These are phyloP conservation scores for Neurospora sp. DNA, from an alignment of 495 filamentous ascomycete genomes.

Conservation along the genomic window DNA sequence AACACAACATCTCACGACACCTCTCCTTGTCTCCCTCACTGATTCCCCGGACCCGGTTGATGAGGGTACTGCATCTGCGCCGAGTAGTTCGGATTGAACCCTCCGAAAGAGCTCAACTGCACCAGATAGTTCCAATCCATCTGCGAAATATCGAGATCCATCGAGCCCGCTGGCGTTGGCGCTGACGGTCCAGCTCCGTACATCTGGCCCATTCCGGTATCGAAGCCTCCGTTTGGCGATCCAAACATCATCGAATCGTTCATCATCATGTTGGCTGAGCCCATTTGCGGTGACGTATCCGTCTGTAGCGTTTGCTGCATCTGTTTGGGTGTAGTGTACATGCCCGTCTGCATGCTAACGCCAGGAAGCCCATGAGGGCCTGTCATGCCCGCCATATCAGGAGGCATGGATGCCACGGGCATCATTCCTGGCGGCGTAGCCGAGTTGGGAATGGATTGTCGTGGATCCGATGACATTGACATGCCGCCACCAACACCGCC, in stretches of 20 bases:
- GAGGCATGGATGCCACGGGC: neutral
- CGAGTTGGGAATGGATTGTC: neutral
- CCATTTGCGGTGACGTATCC: constrained; percentile 9
- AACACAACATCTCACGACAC: neutral
- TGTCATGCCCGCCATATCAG: neutral
- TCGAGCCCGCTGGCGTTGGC: constrained; percentile 13
- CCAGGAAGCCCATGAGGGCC: neutral
- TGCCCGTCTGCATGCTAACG: neutral
- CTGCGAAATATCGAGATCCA: constrained; percentile 30
- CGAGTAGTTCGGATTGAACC: constrained; percentile 18
- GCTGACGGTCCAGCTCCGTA: constrained; percentile 3
- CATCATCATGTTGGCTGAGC: constrained; percentile 10
- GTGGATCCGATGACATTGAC: neutral
- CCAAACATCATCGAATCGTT: constrained; percentile 21
- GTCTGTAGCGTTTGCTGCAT: constrained; percentile 1
- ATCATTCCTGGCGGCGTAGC: neutral
- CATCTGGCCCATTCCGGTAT: constrained; percentile 9
- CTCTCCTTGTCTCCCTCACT: neutral
- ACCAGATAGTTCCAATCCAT: constrained; percentile 38
- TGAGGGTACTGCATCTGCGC: neutral
- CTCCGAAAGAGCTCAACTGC: constrained; percentile 26
- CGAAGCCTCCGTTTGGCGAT: constrained; percentile 7
- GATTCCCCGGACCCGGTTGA: neutral
- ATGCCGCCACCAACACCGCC: neutral
- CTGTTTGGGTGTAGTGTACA: constrained; percentile 11